Evolutionary conservation across 1,284 basidiomycete species (phyloP).

Genomic region (Cutaneotrichosporon cavernicola): DNA sequence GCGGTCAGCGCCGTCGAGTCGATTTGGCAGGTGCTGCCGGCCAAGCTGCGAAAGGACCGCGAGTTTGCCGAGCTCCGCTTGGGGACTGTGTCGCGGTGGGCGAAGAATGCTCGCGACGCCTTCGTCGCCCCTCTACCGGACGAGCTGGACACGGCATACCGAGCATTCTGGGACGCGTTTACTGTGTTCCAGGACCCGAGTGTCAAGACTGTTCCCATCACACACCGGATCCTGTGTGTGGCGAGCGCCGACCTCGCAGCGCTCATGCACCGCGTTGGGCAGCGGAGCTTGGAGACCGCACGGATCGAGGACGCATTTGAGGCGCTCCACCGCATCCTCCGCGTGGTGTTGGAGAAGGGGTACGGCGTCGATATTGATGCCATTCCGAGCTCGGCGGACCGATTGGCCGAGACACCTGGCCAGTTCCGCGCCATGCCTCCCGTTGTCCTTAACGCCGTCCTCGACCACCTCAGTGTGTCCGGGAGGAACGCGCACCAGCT

Average conservation of each 20-base stretch:
- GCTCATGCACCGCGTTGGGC: slow-evolving; percentile 4
- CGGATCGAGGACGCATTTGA: not conserved
- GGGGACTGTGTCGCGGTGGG: slow-evolving; percentile 18
- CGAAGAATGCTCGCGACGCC: slow-evolving; percentile 11
- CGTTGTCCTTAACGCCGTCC: slow-evolving; percentile 15
- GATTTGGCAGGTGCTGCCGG: slow-evolving; percentile 14
- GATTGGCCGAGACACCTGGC: not conserved
- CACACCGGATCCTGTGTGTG: slow-evolving; percentile 19
- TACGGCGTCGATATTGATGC: slow-evolving; percentile 25
- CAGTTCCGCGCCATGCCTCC: slow-evolving; percentile 8
- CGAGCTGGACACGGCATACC: slow-evolving; percentile 15
- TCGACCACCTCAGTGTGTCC: slow-evolving; percentile 12
- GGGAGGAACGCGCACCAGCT: slow-evolving; percentile 15
- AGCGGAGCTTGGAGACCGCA: not conserved
- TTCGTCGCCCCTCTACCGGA: not conserved
- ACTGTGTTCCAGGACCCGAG: slow-evolving; percentile 12
- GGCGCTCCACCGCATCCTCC: slow-evolving; percentile 18
- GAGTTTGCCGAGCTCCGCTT: slow-evolving; percentile 16
- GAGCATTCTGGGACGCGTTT: slow-evolving; percentile 25
- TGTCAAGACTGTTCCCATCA: slow-evolving; percentile 10
- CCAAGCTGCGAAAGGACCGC: slow-evolving; percentile 8
- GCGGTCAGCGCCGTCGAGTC: slow-evolving; percentile 14
- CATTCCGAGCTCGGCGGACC: slow-evolving; percentile 19
- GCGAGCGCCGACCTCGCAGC: slow-evolving; percentile 11
- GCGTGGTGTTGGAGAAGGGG: slow-evolving; percentile 16